These are phyloP conservation scores for Dioscorea zingiberensis DNA, from an alignment of 106 monocot species.

Conservation along the genomic window DNA sequence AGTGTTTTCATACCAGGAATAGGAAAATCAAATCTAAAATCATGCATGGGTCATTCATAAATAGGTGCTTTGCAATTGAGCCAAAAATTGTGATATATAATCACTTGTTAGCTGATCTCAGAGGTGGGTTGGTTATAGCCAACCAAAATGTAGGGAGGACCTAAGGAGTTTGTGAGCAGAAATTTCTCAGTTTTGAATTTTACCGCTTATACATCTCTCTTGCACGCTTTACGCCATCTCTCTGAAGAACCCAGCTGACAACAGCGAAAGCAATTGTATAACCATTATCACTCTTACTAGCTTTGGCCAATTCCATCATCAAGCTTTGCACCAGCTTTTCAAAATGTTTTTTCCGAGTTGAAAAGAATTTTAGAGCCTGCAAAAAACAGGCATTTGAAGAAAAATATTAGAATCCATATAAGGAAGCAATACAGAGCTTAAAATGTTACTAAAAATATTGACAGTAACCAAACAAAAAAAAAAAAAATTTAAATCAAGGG, in stretches of 20 bases:
- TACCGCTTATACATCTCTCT: conserved; percentile 61
- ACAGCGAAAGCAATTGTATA: conserved; percentile 30
- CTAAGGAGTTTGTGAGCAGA: not conserved
- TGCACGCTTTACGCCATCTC: conserved; percentile 42
- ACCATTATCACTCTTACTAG: conserved; percentile 27
- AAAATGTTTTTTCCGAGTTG: conserved; percentile 43
- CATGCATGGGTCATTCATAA: not conserved
- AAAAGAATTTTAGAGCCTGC: conserved; percentile 54
- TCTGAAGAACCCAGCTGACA: conserved; percentile 37
- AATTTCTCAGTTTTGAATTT: conserved; percentile 2
- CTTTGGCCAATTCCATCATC: conserved; percentile 29
- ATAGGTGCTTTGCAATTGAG: not conserved
- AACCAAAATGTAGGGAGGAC: too few species aligned
- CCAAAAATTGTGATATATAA: not conserved
- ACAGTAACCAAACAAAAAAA: too few species aligned
- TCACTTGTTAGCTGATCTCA: too few species aligned
- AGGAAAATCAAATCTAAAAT: not conserved
- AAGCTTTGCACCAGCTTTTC: conserved; percentile 45
- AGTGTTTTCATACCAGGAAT: not conserved
- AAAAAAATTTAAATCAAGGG: too few species aligned
- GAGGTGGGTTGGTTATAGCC: too few species aligned
- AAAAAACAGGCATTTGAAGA: conserved; percentile 4
- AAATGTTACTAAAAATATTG: too few species aligned
- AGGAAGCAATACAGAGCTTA: too few species aligned
- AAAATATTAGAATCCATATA: not conserved